Conservation (phyloP, 176 grass and related monocot species). For the Oropetium thomaeum region DNA sequence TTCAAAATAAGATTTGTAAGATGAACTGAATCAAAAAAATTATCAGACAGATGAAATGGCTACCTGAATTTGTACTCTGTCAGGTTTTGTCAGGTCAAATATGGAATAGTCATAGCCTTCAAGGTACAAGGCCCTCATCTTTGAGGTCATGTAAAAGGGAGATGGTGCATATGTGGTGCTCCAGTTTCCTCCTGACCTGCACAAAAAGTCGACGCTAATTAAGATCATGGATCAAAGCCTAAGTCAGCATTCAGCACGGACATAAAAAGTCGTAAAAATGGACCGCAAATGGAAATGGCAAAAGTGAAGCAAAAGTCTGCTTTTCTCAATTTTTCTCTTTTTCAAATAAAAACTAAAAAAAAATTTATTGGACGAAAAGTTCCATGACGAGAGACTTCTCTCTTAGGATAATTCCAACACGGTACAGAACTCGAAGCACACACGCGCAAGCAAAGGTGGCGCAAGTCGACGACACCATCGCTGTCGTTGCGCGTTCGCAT, state of each 20-base stretch:
- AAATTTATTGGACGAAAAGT: neutral
- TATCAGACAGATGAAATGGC: neutral
- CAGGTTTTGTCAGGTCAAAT: constrained; percentile 83
- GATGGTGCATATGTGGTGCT: constrained; percentile 90
- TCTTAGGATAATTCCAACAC: neutral
- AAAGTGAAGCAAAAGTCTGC: neutral
- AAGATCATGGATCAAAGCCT: neutral
- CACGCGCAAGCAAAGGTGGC: constrained; percentile 2
- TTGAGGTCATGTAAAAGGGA: constrained; percentile 95
- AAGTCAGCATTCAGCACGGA: neutral
- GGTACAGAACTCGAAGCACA: constrained; percentile 8
- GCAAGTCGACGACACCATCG: neutral
- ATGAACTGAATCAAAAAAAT: neutral
- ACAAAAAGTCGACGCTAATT: neutral
- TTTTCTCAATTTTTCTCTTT: no score
- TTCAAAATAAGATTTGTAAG: no score
- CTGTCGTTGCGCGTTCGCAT: neutral
- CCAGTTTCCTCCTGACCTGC: constrained; percentile 87
- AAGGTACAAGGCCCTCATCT: constrained; percentile 85
- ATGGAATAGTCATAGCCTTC: constrained; percentile 90
- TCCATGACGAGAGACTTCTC: neutral
- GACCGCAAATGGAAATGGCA: neutral
- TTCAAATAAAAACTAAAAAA: neutral
- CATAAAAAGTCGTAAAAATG: neutral
- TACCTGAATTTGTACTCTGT: constrained; percentile 95